A percentile compares a stretch with the other conserved stretches of the same genome.
Evolutionary conservation across 1,284 basidiomycete species (phyloP).

Genomic region (Agroathelia rolfsii): DNA sequence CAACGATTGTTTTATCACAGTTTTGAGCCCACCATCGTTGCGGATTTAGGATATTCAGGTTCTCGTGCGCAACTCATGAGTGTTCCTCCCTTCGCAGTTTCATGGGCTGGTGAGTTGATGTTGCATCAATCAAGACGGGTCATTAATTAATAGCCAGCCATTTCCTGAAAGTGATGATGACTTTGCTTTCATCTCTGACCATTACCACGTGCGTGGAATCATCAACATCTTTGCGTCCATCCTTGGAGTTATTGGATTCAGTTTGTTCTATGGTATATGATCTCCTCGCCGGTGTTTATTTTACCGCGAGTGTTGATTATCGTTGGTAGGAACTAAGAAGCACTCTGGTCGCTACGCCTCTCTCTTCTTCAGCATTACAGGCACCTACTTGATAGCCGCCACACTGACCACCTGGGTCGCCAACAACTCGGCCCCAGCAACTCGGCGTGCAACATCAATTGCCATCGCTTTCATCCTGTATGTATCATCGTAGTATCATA

Average conservation of each 20-base stretch:
- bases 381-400: constrained; percentile 33
- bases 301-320: too few species aligned
- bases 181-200: constrained; percentile 32
- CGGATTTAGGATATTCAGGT: constrained; percentile 31
- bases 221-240: constrained; percentile 27
- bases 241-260: constrained; percentile 32
- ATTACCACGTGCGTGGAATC: constrained; percentile 31
- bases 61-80: constrained; percentile 37
- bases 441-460: constrained; percentile 42
- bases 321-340: constrained; percentile 21
- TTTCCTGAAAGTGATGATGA: too few species aligned
- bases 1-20: too few species aligned
- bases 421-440: constrained; percentile 49
- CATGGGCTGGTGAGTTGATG: too few species aligned
- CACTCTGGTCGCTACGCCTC: constrained; percentile 35
- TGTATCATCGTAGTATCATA: too few species aligned
- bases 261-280: constrained; percentile 40
- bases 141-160: too few species aligned
- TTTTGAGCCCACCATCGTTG: constrained; percentile 45
- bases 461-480: constrained; percentile 42
- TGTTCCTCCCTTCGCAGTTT: constrained; percentile 36
- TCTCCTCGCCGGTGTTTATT: too few species aligned
- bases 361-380: constrained; percentile 39
- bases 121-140: constrained; percentile 29
- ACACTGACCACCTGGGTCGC: constrained; percentile 40